Conservation (phyloP, 495 filamentous ascomycete species). For the Annulohypoxylon bovei region DNA sequence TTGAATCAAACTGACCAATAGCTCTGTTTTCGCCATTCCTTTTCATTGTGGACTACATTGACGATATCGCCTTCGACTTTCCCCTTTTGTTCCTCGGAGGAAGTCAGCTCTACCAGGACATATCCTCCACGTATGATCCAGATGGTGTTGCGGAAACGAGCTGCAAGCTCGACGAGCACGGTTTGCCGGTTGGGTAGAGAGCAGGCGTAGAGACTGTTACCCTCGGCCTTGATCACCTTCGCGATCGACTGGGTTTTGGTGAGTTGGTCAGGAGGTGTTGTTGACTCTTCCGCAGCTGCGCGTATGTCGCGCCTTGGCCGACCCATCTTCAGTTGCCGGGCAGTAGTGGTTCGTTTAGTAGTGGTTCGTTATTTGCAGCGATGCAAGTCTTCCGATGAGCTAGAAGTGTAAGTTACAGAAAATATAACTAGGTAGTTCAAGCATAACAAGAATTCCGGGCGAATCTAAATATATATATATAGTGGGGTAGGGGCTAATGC, state of each 20-base stretch:
- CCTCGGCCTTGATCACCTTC: conserved; percentile 79
- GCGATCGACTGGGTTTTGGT: conserved; percentile 73
- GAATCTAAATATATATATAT: conserved; percentile 3
- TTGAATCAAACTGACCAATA: conserved; percentile 74
- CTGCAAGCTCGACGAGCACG: conserved; percentile 78
- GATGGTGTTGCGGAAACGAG: conserved; percentile 86
- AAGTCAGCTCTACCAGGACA: conserved; percentile 79
- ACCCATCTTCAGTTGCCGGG: conserved; percentile 61
- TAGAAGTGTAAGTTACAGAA: too few relatives aligned
- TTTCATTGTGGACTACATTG: conserved; percentile 92
- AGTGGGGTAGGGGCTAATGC: neutral
- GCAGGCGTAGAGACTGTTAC: conserved; percentile 86
- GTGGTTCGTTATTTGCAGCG: neutral
- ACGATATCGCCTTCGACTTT: conserved; percentile 89
- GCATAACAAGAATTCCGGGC: neutral
- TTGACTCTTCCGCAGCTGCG: conserved; percentile 77
- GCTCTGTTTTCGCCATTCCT: conserved; percentile 85
- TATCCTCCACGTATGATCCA: conserved; percentile 90
- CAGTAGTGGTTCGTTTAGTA: neutral
- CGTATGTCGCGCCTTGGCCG: conserved; percentile 78
- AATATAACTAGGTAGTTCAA: too few relatives aligned
- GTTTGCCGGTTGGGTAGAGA: conserved; percentile 65
- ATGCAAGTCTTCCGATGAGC: neutral
- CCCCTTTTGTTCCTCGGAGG: conserved; percentile 72
- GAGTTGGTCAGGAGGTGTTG: conserved; percentile 76